Evolutionary conservation across 2,329 filamentous ascomycete genomes (phyloP).

Genomic region (Sporothrix pallida): DNA sequence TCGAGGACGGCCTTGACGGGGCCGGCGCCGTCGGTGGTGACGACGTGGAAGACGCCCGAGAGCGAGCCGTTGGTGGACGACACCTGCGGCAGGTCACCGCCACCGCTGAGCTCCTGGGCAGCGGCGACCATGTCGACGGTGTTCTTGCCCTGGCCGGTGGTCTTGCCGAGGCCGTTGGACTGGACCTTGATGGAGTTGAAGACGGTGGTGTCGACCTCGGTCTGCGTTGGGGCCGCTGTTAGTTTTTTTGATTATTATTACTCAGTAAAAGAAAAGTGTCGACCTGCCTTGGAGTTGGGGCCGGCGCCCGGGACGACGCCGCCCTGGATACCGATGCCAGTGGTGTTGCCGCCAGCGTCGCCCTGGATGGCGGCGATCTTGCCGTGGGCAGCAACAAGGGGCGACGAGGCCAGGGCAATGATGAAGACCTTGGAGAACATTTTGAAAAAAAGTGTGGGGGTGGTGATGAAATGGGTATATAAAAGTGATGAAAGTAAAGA

Average conservation of each 20-base stretch:
- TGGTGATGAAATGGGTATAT: neutral
- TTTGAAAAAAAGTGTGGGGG: conserved; percentile 23
- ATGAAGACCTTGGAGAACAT: conserved; percentile 43
- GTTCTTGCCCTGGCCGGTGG: conserved; percentile 48
- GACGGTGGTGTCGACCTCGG: conserved; percentile 54
- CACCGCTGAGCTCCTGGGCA: conserved; percentile 48
- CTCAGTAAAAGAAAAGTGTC: neutral
- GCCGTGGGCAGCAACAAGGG: conserved; percentile 45
- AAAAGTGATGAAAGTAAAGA: neutral
- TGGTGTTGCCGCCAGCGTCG: conserved; percentile 51
- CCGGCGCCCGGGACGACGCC: conserved; percentile 50
- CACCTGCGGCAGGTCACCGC: conserved; percentile 49
- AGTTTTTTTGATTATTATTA: neutral
- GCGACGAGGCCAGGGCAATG: conserved; percentile 41
- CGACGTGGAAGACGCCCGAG: conserved; percentile 48
- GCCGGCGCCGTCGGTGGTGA: conserved; percentile 52
- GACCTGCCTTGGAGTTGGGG: conserved; percentile 44
- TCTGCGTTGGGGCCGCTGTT: conserved; percentile 36
- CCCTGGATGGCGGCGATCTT: conserved; percentile 44
- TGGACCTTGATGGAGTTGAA: conserved; percentile 47
- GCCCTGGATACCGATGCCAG: conserved; percentile 51
- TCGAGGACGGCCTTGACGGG: conserved; percentile 49
- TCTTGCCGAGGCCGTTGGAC: conserved; percentile 49
- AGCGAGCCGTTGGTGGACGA: conserved; percentile 45
- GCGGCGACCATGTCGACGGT: conserved; percentile 43